phyloP scores from a whole-genome alignment of 768 basidiomycete species.

The Suillus sp. region DNA sequence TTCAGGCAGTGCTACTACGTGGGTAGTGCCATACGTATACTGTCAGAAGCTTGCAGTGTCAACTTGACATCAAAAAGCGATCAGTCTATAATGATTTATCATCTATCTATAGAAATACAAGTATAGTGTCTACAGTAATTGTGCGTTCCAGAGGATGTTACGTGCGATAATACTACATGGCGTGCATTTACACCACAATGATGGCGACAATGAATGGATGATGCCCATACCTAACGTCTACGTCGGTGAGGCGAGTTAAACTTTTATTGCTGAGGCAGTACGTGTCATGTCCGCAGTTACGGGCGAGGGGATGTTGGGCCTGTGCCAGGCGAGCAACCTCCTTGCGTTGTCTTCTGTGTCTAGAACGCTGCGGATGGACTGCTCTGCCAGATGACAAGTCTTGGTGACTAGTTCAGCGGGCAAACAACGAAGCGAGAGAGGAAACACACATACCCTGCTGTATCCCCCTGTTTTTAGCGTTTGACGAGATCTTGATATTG shows the following conservation, averaged over 20 bases:
- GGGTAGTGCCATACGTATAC: too few species aligned
- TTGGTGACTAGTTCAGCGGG: slow-evolving; percentile 26
- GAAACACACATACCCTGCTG: slow-evolving; percentile 38
- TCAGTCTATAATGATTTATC: not conserved
- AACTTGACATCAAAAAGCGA: not conserved
- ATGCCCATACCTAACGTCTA: too few species aligned
- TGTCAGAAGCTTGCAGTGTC: not conserved
- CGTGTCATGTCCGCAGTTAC: not conserved
- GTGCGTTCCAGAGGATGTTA: not conserved
- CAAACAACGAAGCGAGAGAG: slow-evolving; percentile 6
- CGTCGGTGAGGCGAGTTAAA: not conserved
- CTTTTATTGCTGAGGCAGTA: not conserved
- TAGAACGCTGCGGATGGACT: slow-evolving; percentile 62
- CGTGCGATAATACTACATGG: not conserved
- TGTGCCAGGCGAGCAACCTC: slow-evolving; percentile 60
- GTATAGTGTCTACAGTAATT: not conserved
- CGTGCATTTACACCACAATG: not conserved
- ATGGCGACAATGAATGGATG: not conserved
- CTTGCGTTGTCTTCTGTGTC: slow-evolving; percentile 61
- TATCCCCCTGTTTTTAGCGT: slow-evolving; percentile 52
- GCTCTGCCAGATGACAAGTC: slow-evolving; percentile 64
- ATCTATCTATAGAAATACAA: not conserved
- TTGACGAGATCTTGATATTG: slow-evolving; percentile 63
- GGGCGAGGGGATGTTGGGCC: not conserved
- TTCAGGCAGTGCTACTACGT: not conserved